phyloP scores from a whole-genome alignment of 2,329 filamentous ascomycete genomes.

The Malbranchea zuffiana region DNA sequence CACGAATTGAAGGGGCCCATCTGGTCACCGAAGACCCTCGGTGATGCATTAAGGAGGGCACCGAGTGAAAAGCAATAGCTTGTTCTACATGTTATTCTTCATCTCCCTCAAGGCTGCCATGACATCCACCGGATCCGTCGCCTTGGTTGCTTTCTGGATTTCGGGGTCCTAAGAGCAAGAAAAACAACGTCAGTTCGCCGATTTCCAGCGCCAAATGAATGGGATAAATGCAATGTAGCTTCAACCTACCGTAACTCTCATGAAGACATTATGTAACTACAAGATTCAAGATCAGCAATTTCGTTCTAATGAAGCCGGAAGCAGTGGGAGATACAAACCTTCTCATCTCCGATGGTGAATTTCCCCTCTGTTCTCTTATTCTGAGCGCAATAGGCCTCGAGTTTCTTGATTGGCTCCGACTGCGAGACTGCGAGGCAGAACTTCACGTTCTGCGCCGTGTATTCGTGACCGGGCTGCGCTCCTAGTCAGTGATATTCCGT shows the following conservation, averaged over 20 bases:
- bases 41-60: too few species aligned
- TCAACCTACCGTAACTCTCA: slow-evolving; percentile 70
- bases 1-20: too few species aligned
- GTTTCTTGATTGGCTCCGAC: slow-evolving; percentile 62
- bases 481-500: background rate
- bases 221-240: background rate
- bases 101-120: slow-evolving; percentile 79
- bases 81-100: slow-evolving; percentile 49
- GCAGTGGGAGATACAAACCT: slow-evolving; percentile 45
- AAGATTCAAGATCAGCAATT: slow-evolving; percentile 1
- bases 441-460: slow-evolving; percentile 92
- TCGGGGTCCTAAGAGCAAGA: slow-evolving; percentile 53
- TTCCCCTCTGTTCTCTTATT: slow-evolving; percentile 87
- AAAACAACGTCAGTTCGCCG: slow-evolving; percentile 1
- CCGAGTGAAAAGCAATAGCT: too few species aligned
- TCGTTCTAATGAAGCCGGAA: background rate
- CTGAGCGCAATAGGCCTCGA: slow-evolving; percentile 63
- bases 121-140: slow-evolving; percentile 68
- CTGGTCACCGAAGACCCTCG: too few species aligned
- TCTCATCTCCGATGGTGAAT: slow-evolving; percentile 95
- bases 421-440: slow-evolving; percentile 70
- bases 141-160: slow-evolving; percentile 73
- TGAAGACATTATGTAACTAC: slow-evolving; percentile 90
- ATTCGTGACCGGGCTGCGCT: slow-evolving; percentile 78
- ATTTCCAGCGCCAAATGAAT: background rate